Base-by-base conservation (phyloP, 2,329 filamentous ascomycete species). In the Dothistroma pini region DNA sequence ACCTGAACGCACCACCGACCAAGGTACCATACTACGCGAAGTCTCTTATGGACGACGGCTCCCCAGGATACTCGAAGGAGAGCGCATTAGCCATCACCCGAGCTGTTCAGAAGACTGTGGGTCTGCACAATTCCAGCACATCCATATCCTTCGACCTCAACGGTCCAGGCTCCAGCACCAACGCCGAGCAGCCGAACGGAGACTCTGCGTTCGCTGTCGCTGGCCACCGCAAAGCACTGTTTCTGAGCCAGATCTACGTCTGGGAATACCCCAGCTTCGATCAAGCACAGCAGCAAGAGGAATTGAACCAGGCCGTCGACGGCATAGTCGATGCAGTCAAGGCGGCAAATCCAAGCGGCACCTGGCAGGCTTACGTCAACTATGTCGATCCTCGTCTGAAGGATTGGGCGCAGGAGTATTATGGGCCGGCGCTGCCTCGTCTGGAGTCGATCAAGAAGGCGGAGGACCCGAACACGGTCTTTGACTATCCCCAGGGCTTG, bases 141-240 rank as follows among this genome's bases (percentile, higher is more conserved):
- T 62, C 62, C 3, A 32, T 66, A 1, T 64, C 64, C 38, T 66
- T 66, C 52, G 63, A 66, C 34, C 57, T 66, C 25, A 64, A 66
- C 22, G 64, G 64, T 19, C 59, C 59, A 1, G 21, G 44, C 19
- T 52, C 62, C 1, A 25, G 31, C 1, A 66, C 64, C n/a, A 64
- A 66, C 49, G 53, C 47, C 32, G 41, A 58, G 25, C 59, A 66
- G 32, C 61, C 63, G 1, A 31, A 66, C 21, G 63, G 63, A 19
- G 11, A 56, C 19, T 58, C 64, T 19, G 57, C 56, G 6, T 62
- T 62, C 32, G 38, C 49, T 2, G 59, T 44, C 16, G 61, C 62
- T 9, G 64, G 64, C 0, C 55, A 64, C 12, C 57, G 63, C 11
- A 35, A 54, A 19, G 54, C 63, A 5, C 52, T 60, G 10, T 66